These are phyloP conservation scores for Fomitopsis pinicola DNA, from an alignment of 1,284 basidiomycete species.

Conservation along the genomic window DNA sequence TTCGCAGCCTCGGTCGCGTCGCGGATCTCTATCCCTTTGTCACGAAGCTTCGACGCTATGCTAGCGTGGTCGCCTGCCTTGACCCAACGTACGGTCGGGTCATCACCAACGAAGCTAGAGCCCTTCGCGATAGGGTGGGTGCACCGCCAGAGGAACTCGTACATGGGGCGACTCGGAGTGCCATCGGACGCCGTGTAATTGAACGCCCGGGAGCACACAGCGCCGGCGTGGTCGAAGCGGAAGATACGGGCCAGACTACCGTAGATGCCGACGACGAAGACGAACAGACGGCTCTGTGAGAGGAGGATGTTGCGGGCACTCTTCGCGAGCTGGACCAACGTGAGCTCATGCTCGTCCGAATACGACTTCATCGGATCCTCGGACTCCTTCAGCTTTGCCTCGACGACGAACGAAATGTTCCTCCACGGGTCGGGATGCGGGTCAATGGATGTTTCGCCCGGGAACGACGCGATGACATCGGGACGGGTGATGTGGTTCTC, in stretches of 20 bases:
- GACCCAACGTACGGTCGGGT: neutral
- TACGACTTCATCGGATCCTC: neutral
- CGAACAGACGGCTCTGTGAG: constrained; percentile 7
- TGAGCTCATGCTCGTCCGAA: neutral
- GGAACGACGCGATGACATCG: neutral
- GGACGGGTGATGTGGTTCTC: neutral
- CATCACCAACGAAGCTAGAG: constrained; percentile 8
- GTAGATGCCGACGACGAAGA: constrained; percentile 12
- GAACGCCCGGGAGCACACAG: constrained; percentile 1
- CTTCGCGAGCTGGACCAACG: constrained; percentile 5
- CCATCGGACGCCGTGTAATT: constrained; percentile 3
- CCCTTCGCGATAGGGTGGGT: constrained; percentile 6
- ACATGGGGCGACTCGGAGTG: neutral
- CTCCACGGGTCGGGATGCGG: neutral
- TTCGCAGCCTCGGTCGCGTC: neutral
- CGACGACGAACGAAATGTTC: neutral
- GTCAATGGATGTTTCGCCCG: neutral
- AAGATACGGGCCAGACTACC: constrained; percentile 11
- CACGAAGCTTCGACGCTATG: too few relatives aligned
- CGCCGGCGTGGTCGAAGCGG: constrained; percentile 15
- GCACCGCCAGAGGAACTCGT: constrained; percentile 12
- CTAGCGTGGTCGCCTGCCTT: too few relatives aligned
- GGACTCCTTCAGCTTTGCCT: neutral
- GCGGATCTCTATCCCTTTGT: neutral
- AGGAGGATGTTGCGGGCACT: constrained; percentile 8